Evolutionary conservation across 768 basidiomycete genomes (phyloP).

Genomic region (Suillus discolor): DNA sequence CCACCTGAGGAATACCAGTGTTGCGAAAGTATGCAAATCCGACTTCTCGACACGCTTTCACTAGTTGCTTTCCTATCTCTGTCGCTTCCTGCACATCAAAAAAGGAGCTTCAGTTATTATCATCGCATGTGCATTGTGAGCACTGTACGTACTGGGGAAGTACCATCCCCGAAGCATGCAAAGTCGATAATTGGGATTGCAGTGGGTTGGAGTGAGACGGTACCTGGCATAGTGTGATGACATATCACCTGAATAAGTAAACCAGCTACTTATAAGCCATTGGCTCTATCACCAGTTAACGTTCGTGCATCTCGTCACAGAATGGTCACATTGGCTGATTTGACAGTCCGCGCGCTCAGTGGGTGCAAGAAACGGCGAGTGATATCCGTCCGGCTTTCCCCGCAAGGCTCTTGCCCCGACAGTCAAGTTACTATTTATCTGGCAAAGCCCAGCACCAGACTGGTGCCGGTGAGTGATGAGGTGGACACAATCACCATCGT

Average conservation of each 20-base stretch:
- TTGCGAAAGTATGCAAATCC: conserved; percentile 54
- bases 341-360: too few species aligned
- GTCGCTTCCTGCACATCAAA: conserved; percentile 15
- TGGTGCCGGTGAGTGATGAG: not conserved
- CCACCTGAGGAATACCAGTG: conserved; percentile 40
- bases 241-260: not conserved
- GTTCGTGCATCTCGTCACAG: not conserved
- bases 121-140: not conserved
- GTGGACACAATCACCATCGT: not conserved
- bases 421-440: too few species aligned
- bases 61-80: conserved; percentile 18
- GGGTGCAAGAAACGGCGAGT: too few species aligned
- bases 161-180: conserved; percentile 17
- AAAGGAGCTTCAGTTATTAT: not conserved
- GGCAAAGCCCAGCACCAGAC: not conserved
- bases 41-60: conserved; percentile 26
- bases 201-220: not conserved
- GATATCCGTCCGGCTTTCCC: too few species aligned
- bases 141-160: conserved; percentile 10
- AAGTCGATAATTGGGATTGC: conserved; percentile 18
- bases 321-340: not conserved
- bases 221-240: not conserved
- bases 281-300: not conserved
- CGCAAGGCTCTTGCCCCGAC: too few species aligned
- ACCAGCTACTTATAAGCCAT: not conserved